Evolutionary conservation across 768 basidiomycete species (phyloP).

Genomic region (Leccinellum rugosiceps): DNA sequence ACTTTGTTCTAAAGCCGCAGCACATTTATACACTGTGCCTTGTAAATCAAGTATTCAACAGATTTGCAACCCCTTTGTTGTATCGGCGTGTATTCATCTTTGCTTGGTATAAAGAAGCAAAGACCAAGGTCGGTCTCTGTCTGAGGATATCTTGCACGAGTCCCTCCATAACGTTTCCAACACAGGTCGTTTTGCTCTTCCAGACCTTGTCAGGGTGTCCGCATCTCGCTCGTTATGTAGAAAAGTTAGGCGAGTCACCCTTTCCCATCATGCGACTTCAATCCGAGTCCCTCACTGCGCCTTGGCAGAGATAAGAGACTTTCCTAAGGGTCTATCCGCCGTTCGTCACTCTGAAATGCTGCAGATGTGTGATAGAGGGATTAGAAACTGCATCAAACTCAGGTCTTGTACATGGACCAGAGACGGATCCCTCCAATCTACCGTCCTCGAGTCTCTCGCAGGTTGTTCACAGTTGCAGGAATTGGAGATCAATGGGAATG

Average conservation of each 20-base stretch:
- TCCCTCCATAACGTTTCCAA: neutral
- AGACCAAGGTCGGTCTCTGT: constrained; percentile 45
- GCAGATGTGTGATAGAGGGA: constrained; percentile 43
- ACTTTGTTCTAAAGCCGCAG: constrained; percentile 46
- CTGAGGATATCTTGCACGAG: neutral
- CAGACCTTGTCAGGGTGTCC: constrained; percentile 52
- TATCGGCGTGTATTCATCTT: constrained; percentile 62
- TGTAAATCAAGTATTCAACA: constrained; percentile 55
- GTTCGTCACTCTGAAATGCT: constrained; percentile 34
- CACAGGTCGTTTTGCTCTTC: constrained; percentile 61
- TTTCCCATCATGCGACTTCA: neutral
- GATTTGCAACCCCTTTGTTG: constrained; percentile 47
- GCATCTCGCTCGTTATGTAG: constrained; percentile 57
- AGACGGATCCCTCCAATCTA: constrained; percentile 65
- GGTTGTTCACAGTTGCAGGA: constrained; percentile 43
- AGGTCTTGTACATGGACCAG: constrained; percentile 74
- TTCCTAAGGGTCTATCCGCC: constrained; percentile 50
- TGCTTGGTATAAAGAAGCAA: constrained; percentile 69
- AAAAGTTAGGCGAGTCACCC: constrained; percentile 49
- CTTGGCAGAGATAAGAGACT: constrained; percentile 64
- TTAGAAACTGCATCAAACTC: constrained; percentile 61
- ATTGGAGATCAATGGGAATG: constrained; percentile 71
- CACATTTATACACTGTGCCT: constrained; percentile 52
- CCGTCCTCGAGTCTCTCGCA: constrained; percentile 53
- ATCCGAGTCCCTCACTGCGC: neutral